A percentile compares a stretch with the other conserved stretches of the same genome.
These are phyloP conservation scores for Trichophyton verrucosum DNA, from an alignment of 2,329 filamentous ascomycete genomes.

Conservation along the genomic window DNA sequence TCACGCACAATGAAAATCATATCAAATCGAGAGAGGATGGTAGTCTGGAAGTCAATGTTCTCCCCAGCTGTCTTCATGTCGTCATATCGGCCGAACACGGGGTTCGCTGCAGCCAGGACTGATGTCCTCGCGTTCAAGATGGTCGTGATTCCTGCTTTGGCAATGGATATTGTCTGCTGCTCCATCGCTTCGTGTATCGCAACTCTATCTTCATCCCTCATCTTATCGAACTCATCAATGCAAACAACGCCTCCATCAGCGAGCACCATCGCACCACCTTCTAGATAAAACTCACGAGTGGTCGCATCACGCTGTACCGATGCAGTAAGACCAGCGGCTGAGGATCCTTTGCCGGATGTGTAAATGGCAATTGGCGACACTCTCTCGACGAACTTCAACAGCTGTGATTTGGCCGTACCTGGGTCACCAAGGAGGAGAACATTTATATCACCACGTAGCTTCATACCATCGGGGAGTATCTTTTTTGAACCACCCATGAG, in stretches of 20 bases:
- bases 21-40: conserved; percentile 93
- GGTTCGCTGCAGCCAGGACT: conserved; percentile 89
- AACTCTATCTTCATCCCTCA: conserved; percentile 94
- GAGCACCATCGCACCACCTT: conserved; percentile 96
- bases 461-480: conserved; percentile 95
- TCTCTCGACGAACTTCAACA: conserved; percentile 95
- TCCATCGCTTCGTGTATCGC: conserved; percentile 99
- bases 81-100: conserved; percentile 94
- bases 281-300: conserved; percentile 92
- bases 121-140: conserved; percentile 94
- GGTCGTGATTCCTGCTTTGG: conserved; percentile 95
- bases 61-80: conserved; percentile 95
- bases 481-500: conserved; percentile 94
- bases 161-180: conserved; percentile 97
- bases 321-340: conserved; percentile 90
- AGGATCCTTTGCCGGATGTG: conserved; percentile 95
- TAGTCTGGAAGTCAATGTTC: conserved; percentile 99
- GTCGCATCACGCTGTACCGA: conserved; percentile 88
- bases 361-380: conserved; percentile 95
- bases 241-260: conserved; percentile 95
- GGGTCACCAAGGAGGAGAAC: conserved; percentile 92
- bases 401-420: conserved; percentile 93
- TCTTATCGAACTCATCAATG: conserved; percentile 99
- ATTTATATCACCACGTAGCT: conserved; percentile 93
- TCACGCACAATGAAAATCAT: conserved; percentile 99